A percentile compares a stretch with the other conserved stretches of the same genome.
Evolutionary conservation across 164 flowering plant genomes (phyloP).

Genomic region (Stephania japonica): DNA sequence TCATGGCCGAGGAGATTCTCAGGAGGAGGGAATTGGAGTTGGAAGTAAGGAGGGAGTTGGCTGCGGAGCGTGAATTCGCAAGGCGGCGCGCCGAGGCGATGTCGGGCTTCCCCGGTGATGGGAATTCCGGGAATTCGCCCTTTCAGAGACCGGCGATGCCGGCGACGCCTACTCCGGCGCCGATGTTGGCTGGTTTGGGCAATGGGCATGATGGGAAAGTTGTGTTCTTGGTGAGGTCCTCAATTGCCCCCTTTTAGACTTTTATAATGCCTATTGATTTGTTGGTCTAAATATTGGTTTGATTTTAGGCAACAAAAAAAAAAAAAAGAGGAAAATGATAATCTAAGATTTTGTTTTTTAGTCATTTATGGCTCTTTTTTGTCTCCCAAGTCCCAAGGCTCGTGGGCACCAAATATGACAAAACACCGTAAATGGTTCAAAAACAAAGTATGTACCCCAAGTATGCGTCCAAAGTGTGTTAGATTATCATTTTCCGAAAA

Average conservation of each 20-base stretch:
- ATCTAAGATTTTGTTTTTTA: too few species aligned
- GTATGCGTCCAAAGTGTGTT: too few species aligned
- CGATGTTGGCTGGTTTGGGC: not conserved
- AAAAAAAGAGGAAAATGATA: too few species aligned
- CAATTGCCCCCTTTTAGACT: not conserved
- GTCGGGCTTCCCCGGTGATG: constrained; percentile 2
- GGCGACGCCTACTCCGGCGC: not conserved
- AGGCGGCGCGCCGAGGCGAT: constrained; percentile 9
- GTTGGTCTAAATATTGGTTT: too few species aligned
- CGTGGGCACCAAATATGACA: too few species aligned
- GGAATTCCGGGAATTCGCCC: not conserved
- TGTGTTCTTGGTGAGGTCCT: constrained; percentile 3
- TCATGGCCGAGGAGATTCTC: constrained; percentile 21
- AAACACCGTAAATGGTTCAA: too few species aligned
- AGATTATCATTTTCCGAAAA: too few species aligned
- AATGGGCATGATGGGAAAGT: not conserved
- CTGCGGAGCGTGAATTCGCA: constrained; percentile 22
- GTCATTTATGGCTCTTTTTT: too few species aligned
- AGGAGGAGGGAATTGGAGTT: constrained; percentile 24
- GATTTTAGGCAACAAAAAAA: too few species aligned
- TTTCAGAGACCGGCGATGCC: constrained; percentile 5
- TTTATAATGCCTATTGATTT: too few species aligned
- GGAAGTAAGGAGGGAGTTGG: constrained; percentile 30
- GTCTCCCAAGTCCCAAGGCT: too few species aligned
- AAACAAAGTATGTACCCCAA: too few species aligned